A percentile compares a stretch with the other conserved stretches of the same genome.
Conservation (phyloP, 108 stramenopile species). For the Cyclotella baltica region DNA sequence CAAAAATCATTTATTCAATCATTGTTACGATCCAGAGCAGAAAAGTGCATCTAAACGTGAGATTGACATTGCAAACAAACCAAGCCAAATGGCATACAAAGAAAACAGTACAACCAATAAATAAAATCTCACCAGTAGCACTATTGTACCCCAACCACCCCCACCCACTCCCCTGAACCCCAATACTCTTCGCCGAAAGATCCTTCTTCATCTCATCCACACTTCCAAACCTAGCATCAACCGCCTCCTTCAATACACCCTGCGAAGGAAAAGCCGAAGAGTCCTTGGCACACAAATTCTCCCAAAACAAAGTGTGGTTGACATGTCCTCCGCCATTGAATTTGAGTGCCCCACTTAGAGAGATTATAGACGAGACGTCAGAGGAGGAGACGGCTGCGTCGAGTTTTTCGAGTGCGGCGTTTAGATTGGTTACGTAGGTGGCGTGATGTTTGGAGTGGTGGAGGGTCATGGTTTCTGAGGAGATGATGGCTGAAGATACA, state of each 20-base stretch:
- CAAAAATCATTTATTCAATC: no score
- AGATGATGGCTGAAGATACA: constrained; percentile 71
- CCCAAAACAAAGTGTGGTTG: constrained; percentile 98
- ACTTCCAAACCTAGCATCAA: constrained; percentile 84
- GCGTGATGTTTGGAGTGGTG: constrained; percentile 96
- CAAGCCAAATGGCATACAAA: background rate
- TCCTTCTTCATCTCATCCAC: constrained; percentile 86
- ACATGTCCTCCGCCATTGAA: constrained; percentile 99
- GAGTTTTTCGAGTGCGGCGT: constrained; percentile 87
- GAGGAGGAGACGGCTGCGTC: constrained; percentile 77
- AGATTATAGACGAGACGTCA: constrained; percentile 81
- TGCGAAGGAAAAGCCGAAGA: constrained; percentile 44
- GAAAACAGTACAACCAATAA: background rate
- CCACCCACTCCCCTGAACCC: constrained; percentile 98
- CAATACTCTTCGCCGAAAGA: constrained; percentile 82
- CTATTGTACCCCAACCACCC: constrained; percentile 97
- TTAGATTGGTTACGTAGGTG: constrained; percentile 94
- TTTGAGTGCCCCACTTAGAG: constrained; percentile 86
- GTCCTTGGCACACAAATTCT: constrained; percentile 83
- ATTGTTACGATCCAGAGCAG: no score
- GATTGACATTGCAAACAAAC: background rate
- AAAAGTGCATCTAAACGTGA: background rate
- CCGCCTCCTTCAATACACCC: constrained; percentile 71
- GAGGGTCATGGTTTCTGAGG: constrained; percentile 93
- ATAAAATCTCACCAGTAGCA: constrained; percentile 55